A percentile compares a stretch with the other conserved stretches of the same genome.
Evolutionary conservation across 2,329 filamentous ascomycete species (phyloP).

Genomic region (Neurospora sp.): DNA sequence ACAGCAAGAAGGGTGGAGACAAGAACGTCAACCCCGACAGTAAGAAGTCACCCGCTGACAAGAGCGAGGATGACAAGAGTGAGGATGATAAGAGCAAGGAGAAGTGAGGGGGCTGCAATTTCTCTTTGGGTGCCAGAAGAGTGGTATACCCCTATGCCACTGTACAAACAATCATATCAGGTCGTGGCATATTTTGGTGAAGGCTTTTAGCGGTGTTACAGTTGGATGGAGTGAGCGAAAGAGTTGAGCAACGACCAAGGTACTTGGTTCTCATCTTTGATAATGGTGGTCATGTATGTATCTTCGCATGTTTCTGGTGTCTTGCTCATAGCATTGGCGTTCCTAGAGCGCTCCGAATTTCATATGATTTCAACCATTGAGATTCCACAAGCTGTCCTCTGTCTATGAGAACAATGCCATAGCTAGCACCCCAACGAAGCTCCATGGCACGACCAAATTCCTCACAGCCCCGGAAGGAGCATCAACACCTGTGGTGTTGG

Average conservation of each 20-base stretch:
- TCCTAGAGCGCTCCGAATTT: background rate
- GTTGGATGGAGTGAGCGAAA: background rate
- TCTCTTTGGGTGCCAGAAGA: background rate
- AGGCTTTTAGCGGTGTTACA: background rate
- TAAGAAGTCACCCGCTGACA: background rate
- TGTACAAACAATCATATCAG: background rate
- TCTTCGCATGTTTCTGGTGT: background rate
- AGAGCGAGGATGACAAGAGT: constrained; percentile 1
- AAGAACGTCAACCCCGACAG: constrained; percentile 6
- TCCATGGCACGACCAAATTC: background rate
- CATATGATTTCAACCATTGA: background rate
- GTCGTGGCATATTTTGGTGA: background rate
- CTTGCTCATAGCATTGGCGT: background rate
- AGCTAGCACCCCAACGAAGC: background rate
- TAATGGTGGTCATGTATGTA: background rate
- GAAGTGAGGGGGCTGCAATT: background rate
- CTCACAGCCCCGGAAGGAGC: background rate
- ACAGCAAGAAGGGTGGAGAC: constrained; percentile 5
- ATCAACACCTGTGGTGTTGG: background rate
- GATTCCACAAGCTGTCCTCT: background rate
- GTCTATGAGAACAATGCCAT: background rate
- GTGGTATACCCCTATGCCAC: background rate
- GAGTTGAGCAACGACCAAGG: background rate
- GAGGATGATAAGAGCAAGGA: constrained; percentile 6
- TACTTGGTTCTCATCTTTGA: background rate